Conservation (phyloP, 345 rosid genomes). For the Eucalyptus cloeziana region DNA sequence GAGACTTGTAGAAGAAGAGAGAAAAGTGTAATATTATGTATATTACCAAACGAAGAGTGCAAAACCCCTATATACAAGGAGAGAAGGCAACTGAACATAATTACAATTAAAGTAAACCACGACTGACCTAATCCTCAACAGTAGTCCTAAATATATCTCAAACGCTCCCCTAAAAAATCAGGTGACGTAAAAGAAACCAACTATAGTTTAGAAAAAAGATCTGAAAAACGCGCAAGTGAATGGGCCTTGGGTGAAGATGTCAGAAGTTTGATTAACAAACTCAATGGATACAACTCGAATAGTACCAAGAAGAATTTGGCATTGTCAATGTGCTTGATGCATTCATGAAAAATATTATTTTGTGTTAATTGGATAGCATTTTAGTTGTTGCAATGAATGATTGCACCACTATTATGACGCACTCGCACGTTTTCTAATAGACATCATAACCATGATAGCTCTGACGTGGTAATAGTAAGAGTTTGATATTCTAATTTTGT, state of each 20-base stretch:
- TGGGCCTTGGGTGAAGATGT: neutral
- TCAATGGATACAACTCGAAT: neutral
- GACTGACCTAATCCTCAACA: neutral
- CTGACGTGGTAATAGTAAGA: neutral
- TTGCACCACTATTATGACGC: neutral
- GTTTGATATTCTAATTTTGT: neutral
- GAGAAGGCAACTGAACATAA: neutral
- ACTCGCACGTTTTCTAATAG: neutral
- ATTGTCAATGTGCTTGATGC: neutral
- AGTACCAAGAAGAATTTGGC: neutral
- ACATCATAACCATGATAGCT: neutral
- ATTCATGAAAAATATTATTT: neutral
- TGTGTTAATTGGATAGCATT: neutral
- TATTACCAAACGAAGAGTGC: neutral
- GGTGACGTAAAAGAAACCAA: neutral
- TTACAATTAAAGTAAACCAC: neutral
- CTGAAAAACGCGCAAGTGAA: neutral
- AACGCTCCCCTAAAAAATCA: fast-evolving
- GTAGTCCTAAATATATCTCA: neutral
- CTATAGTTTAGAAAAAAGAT: neutral
- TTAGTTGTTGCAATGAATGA: neutral
- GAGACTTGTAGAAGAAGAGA: neutral
- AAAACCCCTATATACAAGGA: neutral
- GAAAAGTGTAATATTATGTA: neutral
- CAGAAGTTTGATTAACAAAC: neutral